Evolutionary conservation across 306 rosid genomes (phyloP).

Genomic region (Casuarina equisetifolia): DNA sequence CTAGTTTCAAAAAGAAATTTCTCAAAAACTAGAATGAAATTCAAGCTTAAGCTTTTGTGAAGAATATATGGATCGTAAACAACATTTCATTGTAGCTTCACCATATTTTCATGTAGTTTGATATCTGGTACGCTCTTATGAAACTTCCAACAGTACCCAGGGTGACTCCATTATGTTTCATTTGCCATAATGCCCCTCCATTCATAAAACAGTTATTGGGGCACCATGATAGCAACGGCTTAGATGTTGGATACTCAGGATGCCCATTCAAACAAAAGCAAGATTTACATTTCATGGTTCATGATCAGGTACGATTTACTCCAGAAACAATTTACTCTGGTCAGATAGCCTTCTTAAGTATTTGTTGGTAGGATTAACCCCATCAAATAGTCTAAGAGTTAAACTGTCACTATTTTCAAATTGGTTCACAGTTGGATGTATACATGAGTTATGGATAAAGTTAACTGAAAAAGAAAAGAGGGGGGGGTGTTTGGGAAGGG

Average conservation of each 20-base stretch:
- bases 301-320: neutral
- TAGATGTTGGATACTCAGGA: neutral
- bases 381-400: neutral
- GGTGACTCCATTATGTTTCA: neutral
- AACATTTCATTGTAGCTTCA: neutral
- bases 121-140: neutral
- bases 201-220: neutral
- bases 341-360: constrained; percentile 1
- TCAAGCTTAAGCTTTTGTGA: neutral
- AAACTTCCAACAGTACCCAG: neutral
- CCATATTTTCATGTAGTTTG: neutral
- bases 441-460: neutral
- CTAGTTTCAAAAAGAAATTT: neutral
- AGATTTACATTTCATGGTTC: neutral
- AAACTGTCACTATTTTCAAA: neutral
- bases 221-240: neutral
- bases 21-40: constrained; percentile 2
- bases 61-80: neutral
- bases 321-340: neutral
- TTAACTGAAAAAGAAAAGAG: neutral
- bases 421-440: neutral
- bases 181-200: neutral
- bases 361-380: neutral
- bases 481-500: no score
- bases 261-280: constrained; percentile 1